Evolutionary conservation across 768 basidiomycete genomes (phyloP), one percentile per base, ranked within the genome.

Genomic region (Hemileccinum impolitum): DNA sequence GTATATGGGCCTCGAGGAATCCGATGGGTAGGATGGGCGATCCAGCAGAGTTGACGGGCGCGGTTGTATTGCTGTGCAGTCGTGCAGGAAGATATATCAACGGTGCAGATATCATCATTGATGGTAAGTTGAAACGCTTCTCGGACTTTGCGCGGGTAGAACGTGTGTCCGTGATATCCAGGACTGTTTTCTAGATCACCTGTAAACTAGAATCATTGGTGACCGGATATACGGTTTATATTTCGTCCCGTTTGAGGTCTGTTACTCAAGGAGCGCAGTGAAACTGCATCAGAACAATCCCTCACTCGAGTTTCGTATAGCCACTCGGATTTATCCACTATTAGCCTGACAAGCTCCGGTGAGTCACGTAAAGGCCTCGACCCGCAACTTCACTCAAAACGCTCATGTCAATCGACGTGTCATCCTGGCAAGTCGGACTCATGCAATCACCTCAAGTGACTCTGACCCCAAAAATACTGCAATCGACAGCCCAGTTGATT

Each of bases 1-100:
- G 53, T 10, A 62, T 69, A n/a, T 76, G 72, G 74, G 51, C 60
- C 3, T 65, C 64, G 26, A 63, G 70, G 43, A 75, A 66, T 50
- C 73, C 72, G 11, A 67, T 74, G 68, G 74, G 74, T 1, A 62
- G 75, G 40, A 72, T 76, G 70, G 74, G 73, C 0, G 61, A 71
- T 44, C 65, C 73, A 5, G 61, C 56, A 12, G 76, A 78, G 55
- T 43, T 76, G 46, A 64, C 61, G 1, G 74, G 75, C 1, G 64
- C 57, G 1, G 60, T 73, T 12, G 65, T 75, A 4, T 54, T 77
- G 45, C 58, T 78, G 7, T 72, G 70, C 39, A 77, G 73, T 54
- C 61, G 61, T 12, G 72, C 70, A 0, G 75, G 75, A 13, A 62
- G 67, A 31, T 76, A 72, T 53, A 71, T 77, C 25, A 77, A 67